Evolutionary conservation across 2,329 filamentous ascomycete species (phyloP), one percentile per base, ranked within the genome.

Genomic region (Aureobasidium melanogenum): DNA sequence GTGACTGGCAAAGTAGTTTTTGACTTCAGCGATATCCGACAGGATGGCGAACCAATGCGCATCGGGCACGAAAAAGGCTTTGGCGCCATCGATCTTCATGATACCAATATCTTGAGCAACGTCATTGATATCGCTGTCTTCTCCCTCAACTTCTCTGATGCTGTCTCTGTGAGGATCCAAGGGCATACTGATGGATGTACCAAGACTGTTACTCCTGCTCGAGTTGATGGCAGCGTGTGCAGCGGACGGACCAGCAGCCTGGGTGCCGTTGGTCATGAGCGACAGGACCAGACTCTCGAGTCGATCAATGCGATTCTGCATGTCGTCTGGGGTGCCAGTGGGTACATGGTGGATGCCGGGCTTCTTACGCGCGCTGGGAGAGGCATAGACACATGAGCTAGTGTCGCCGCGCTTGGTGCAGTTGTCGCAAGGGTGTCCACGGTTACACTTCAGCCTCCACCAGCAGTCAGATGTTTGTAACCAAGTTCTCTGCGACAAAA

Each of bases 241-340:
- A 30, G 68, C 69, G 19, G 80, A 73, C 3, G 80, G 79, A 24
- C 84, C 83, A 50, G 81, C 79, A 60, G 83, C 80, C 66, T 83
- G 79, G n/a, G 80, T 82, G 62, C 90, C 90, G 73, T 89, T 92
- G 70, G 93, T 93, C 93, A 97, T 97, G 71, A 97, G 76, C 30
- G 91, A 95, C 66, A 97, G 77, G 64, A 97, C 93, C 73, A 97
- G 79, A 68, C 89, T 88, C 81, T 97, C 93, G 66, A 97, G 81
- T 69, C 93, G 85, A 78, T 97, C 92, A 77, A 97, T 97, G 73
- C 94, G 88, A 72, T 95, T 96, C 78, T 97, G 93, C 93, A 97
- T 97, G 75, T 97, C 93, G 81, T 96, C 92, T 54, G 93, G 91
- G 67, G 82, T 80, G 61, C 82, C 80, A 48, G 69, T 71, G 2